Evolutionary conservation across 148 eudicot species (phyloP).

Genomic region (Camellia sinensis): DNA sequence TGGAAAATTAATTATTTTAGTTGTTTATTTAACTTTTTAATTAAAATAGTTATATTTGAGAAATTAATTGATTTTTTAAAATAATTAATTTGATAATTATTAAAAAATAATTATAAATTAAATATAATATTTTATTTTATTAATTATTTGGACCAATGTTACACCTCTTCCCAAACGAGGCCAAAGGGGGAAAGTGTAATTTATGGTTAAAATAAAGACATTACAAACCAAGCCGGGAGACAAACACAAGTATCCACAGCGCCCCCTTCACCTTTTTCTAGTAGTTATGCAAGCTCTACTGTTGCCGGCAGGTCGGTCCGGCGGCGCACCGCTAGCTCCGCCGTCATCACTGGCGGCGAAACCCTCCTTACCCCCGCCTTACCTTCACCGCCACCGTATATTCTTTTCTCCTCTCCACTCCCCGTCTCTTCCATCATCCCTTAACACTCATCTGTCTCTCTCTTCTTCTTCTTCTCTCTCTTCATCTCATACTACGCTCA

Average conservation of each 20-base stretch:
- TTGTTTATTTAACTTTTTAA: too few species aligned
- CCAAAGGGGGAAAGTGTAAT: too few species aligned
- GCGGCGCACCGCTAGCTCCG: constrained; percentile 30
- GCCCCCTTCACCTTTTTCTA: not conserved
- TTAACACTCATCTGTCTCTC: constrained; percentile 30
- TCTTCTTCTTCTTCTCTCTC: constrained; percentile 26
- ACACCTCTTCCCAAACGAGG: too few species aligned
- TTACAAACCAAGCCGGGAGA: not conserved
- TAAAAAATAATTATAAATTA: too few species aligned
- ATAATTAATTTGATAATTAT: too few species aligned
- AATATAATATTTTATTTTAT: too few species aligned
- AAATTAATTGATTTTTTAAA: too few species aligned
- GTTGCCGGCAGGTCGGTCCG: constrained; percentile 64
- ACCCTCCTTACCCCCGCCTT: not conserved
- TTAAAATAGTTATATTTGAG: too few species aligned
- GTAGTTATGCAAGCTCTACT: constrained; percentile 65
- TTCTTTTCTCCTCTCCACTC: constrained; percentile 3
- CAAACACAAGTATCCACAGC: not conserved
- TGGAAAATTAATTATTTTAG: too few species aligned
- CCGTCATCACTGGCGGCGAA: constrained; percentile 20
- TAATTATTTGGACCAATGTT: too few species aligned
- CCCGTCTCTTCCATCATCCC: constrained; percentile 16
- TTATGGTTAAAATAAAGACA: too few species aligned
- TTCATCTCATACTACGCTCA: constrained; percentile 5
- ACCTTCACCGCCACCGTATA: constrained; percentile 5